A percentile compares a stretch with the other conserved stretches of the same genome.
Evolutionary conservation across 73 alveolate species (phyloP).

Genomic region (Paramecium primaurelia): DNA sequence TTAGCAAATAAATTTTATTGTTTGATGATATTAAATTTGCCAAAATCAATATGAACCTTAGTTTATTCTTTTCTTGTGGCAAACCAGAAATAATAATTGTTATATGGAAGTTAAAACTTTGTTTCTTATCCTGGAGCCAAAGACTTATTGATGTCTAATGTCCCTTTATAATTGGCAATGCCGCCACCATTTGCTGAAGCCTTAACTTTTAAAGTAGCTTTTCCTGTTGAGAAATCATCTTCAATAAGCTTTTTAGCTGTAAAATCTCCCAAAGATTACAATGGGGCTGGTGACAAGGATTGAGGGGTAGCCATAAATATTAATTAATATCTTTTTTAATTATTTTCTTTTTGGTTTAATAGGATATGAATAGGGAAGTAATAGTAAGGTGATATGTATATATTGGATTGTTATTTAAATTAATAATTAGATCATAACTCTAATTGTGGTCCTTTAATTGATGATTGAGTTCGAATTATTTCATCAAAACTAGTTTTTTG

Average conservation of each 20-base stretch:
- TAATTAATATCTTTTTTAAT: conserved; percentile 4
- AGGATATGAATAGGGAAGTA: not conserved
- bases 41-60: conserved; percentile 41
- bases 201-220: conserved; percentile 10
- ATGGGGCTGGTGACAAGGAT: conserved; percentile 26
- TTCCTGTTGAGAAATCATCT: conserved; percentile 45
- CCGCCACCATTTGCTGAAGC: not conserved
- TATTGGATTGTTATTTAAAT: not conserved
- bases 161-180: not conserved
- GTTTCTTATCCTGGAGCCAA: conserved; percentile 14
- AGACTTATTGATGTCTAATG: not conserved
- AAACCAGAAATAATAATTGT: conserved; percentile 28
- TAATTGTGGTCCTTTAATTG: not conserved
- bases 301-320: conserved; percentile 17
- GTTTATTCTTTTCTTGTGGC: conserved; percentile 44
- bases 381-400: not conserved
- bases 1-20: conserved; percentile 36
- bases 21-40: not conserved
- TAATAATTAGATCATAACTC: not conserved
- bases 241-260: not conserved
- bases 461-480: not conserved
- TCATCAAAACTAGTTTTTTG: not conserved
- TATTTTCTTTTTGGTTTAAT: not conserved
- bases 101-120: conserved; percentile 36
- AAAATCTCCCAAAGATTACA: not conserved